Percentiles rank a stretch among this genome's conserved stretches.
Evolutionary conservation across 176 grass and related monocot species (phyloP).

Genomic region (Juncus effusus): DNA sequence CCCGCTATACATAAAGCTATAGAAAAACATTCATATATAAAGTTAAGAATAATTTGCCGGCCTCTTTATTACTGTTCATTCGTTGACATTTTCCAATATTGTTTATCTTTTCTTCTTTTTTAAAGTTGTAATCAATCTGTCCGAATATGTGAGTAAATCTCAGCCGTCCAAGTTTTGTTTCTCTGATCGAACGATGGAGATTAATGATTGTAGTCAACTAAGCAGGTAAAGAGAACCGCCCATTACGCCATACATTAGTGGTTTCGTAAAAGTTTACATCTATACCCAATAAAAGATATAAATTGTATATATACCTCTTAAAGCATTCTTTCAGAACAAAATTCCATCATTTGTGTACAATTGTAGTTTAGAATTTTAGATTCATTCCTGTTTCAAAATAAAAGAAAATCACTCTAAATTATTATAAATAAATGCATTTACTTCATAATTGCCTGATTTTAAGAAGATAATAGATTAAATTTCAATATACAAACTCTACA

Average conservation of each 20-base stretch:
- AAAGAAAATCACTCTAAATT: too few species aligned
- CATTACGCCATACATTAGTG: background rate
- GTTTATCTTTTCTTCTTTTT: constrained; percentile 16
- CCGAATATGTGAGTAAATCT: constrained; percentile 6
- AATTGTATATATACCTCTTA: too few species aligned
- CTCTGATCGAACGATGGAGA: constrained; percentile 11
- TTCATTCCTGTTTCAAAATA: too few species aligned
- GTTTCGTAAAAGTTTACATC: too few species aligned
- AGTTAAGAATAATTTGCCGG: background rate
- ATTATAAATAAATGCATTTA: too few species aligned
- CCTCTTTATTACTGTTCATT: constrained; percentile 3
- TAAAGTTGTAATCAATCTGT: constrained; percentile 11
- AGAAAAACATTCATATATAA: background rate
- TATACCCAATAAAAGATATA: too few species aligned
- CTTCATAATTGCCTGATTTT: too few species aligned
- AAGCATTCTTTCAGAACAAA: too few species aligned
- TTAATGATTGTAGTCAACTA: constrained; percentile 15
- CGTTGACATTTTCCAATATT: constrained; percentile 8
- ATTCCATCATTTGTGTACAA: too few species aligned
- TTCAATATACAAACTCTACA: background rate
- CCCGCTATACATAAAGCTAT: background rate
- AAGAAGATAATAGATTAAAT: too few species aligned
- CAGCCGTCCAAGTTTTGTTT: constrained; percentile 19
- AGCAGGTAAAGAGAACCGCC: background rate
- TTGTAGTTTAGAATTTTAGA: too few species aligned